Percentiles rank a stretch among this genome's conserved stretches.
These are phyloP conservation scores for Penicillium sp. DNA, from an alignment of 2,329 filamentous ascomycete genomes.

Conservation along the genomic window DNA sequence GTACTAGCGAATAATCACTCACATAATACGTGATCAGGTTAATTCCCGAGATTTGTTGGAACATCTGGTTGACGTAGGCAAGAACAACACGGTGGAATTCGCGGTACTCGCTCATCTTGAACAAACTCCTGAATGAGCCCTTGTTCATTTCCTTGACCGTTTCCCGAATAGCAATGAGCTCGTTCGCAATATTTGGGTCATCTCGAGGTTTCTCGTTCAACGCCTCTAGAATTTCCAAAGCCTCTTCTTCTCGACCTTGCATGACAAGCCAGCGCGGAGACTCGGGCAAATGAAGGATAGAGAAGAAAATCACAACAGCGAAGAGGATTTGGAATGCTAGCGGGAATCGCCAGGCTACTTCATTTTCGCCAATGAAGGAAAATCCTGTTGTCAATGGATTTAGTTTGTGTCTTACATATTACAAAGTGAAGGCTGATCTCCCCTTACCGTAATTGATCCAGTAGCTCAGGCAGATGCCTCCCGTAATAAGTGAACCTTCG, in stretches of 20 bases:
- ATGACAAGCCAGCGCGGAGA: conserved; percentile 61
- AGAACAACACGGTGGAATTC: conserved; percentile 58
- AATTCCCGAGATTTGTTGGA: conserved; percentile 49
- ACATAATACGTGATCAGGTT: conserved; percentile 48
- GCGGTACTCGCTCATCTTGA: conserved; percentile 58
- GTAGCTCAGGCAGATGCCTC: conserved; percentile 52
- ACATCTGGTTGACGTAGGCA: conserved; percentile 59
- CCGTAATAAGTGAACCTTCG: conserved; percentile 53
- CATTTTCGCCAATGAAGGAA: conserved; percentile 52
- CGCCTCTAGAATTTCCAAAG: conserved; percentile 50
- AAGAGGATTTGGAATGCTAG: conserved; percentile 61
- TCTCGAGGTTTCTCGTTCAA: conserved; percentile 48
- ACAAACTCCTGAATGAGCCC: conserved; percentile 58
- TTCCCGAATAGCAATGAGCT: conserved; percentile 54
- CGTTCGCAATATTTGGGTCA: conserved; percentile 47
- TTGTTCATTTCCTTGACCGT: conserved; percentile 52
- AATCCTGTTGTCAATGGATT: conserved; percentile 33
- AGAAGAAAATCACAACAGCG: conserved; percentile 53
- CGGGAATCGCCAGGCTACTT: conserved; percentile 56
- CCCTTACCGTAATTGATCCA: conserved; percentile 51
- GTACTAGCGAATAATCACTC: neutral
- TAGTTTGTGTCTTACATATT: neutral
- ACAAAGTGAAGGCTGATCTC: neutral
- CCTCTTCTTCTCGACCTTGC: conserved; percentile 58
- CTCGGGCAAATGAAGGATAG: conserved; percentile 55